Percentiles rank a stretch among this genome's conserved stretches.
Conservation (phyloP, 768 basidiomycete species). For the Auricularia cornea region DNA sequence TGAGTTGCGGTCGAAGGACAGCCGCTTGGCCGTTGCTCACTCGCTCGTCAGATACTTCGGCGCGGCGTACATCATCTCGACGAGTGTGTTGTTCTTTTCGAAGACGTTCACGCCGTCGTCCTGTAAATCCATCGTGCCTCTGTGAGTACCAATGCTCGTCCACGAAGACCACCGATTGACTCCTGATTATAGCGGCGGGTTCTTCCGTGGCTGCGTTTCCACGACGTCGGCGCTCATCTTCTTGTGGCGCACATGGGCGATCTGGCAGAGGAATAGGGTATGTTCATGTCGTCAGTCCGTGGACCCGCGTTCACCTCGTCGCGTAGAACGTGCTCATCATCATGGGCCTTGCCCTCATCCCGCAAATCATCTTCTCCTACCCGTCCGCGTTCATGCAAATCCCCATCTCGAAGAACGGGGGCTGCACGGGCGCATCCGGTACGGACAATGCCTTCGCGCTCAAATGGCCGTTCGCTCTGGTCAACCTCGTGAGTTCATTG, state of each 20-base stretch:
- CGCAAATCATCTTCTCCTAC: not conserved
- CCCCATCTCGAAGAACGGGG: not conserved
- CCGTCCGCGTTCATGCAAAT: not conserved
- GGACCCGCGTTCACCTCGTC: not conserved
- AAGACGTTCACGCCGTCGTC: not conserved
- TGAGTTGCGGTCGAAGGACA: not conserved
- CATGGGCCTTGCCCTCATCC: not conserved
- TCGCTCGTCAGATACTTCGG: not conserved
- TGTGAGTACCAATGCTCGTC: not conserved
- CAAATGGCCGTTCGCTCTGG: slow-evolving; percentile 1
- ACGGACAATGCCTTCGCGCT: not conserved
- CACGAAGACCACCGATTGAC: no score
- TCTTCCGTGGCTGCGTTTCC: not conserved
- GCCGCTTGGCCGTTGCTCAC: not conserved
- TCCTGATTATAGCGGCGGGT: not conserved
- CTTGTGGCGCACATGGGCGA: not conserved
- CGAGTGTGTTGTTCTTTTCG: not conserved
- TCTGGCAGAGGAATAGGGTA: not conserved
- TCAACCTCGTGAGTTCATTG: not conserved
- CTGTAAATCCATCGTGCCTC: not conserved
- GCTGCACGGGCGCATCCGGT: not conserved
- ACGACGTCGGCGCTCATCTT: not conserved
- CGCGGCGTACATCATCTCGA: not conserved
- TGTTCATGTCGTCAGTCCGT: not conserved
- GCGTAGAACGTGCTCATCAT: not conserved